Evolutionary conservation across 306 rosid species (phyloP).

Genomic region (Malus domestica): ASM211411v1 NC_041798.1:22580001-22580500

Average conservation of each 20-base stretch:
- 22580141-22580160: neutral
- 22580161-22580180: neutral
- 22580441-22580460: too few species aligned
- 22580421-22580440: too few species aligned
- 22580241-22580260: neutral
- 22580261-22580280: neutral
- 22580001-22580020: neutral
- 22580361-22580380: too few species aligned
- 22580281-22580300: neutral
- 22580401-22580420: too few species aligned
- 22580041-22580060: neutral
- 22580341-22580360: rapidly evolving
- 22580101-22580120: neutral
- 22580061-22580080: neutral
- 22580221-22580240: neutral
- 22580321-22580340: too few species aligned
- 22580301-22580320: too few species aligned
- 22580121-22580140: neutral
- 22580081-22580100: neutral
- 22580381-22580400: rapidly evolving
- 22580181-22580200: neutral
- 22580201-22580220: neutral
- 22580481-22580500: rapidly evolving
- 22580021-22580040: neutral
- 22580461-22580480: rapidly evolving